Percentiles rank a stretch among this genome's conserved stretches.
phyloP scores from a whole-genome alignment of 169 alveolate species.

The Toxoplasma gondii region DNA sequence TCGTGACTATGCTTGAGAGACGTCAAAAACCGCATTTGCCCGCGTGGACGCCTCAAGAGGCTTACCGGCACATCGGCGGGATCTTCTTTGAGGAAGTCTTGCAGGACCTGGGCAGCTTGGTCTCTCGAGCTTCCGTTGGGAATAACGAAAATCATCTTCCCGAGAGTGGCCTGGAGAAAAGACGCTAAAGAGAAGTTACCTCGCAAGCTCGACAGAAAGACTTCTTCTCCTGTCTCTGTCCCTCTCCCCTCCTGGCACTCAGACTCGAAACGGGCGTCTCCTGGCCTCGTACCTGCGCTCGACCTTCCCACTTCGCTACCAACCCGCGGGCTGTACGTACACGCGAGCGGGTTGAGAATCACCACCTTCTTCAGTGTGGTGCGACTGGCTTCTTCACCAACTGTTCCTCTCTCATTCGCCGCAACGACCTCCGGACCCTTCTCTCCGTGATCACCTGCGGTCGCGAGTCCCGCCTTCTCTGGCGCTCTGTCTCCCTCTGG shows the following conservation, averaged over 20 bases:
- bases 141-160: not conserved
- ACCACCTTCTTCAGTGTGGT: not conserved
- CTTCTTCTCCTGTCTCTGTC: not conserved
- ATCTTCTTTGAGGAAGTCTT: not conserved
- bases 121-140: not conserved
- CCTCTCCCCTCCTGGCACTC: not conserved
- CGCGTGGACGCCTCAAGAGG: no score
- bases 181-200: not conserved
- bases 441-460: no score
- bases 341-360: not conserved
- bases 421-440: not conserved
- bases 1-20: no score
- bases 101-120: not conserved
- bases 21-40: no score
- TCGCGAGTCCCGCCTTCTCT: no score
- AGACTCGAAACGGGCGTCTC: not conserved
- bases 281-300: not conserved
- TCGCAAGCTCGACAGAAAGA: not conserved
- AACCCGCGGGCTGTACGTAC: not conserved
- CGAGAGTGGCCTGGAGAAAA: not conserved
- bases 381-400: not conserved
- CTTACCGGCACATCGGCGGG: constrained; percentile 19
- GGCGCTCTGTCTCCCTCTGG: no score
- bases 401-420: not conserved
- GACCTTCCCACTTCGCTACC: not conserved